Percentiles rank a stretch among this genome's conserved stretches.
phyloP scores from a whole-genome alignment of 495 filamentous ascomycete genomes.

The Tuber borchii region DNA sequence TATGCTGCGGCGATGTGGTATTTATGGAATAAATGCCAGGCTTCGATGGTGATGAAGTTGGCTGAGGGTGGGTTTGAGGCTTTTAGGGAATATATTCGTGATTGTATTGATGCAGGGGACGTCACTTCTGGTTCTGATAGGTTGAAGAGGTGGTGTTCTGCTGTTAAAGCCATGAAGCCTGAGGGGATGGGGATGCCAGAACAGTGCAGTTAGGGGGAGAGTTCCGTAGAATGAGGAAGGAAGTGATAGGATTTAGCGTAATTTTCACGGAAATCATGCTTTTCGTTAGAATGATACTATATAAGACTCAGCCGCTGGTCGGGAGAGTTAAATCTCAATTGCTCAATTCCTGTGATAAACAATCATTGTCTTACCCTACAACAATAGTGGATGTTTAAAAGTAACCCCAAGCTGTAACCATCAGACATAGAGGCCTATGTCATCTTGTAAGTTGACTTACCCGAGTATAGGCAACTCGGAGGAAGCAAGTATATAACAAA shows the following conservation, averaged over 20 bases:
- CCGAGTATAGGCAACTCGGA: not conserved
- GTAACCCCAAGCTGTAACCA: not conserved
- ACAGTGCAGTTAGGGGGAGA: not conserved
- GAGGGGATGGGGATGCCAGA: conserved; percentile 8
- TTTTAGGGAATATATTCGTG: conserved; percentile 56
- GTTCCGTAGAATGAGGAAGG: not conserved
- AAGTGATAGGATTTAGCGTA: not conserved
- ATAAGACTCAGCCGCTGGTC: not conserved
- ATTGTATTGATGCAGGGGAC: conserved; percentile 55
- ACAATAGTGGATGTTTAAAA: not conserved
- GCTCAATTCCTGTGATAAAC: not conserved
- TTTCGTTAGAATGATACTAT: not conserved
- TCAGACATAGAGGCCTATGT: not conserved
- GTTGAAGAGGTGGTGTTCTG: conserved; percentile 51
- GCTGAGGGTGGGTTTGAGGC: conserved; percentile 51
- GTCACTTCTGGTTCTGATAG: conserved; percentile 48
- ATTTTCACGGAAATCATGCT: not conserved
- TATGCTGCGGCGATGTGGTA: conserved; percentile 76
- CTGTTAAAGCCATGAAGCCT: conserved; percentile 27
- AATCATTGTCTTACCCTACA: not conserved
- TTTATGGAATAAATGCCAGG: conserved; percentile 56
- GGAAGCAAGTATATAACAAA: not conserved
- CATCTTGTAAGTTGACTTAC: not conserved
- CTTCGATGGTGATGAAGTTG: conserved; percentile 47
- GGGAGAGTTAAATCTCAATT: not conserved